A percentile compares a stretch with the other conserved stretches of the same genome.
Evolutionary conservation across 2,329 filamentous ascomycete species (phyloP).

Genomic region (Alternaria atra): DNA sequence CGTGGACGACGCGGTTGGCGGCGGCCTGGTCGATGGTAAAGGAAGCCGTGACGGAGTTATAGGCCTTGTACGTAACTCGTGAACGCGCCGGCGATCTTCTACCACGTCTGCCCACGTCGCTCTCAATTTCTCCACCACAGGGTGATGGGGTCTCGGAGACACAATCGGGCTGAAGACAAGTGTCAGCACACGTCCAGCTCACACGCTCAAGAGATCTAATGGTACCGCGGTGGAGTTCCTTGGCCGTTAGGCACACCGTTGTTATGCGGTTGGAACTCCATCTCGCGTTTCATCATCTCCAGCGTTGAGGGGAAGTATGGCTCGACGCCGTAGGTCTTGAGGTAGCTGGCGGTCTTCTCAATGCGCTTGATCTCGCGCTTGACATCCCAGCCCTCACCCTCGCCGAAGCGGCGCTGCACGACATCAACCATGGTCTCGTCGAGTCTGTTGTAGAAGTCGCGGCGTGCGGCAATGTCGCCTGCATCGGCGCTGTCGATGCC

Average conservation of each 20-base stretch:
- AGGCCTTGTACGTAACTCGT: not conserved
- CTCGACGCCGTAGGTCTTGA: constrained; percentile 62
- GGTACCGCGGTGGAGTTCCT: constrained; percentile 48
- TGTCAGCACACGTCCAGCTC: constrained; percentile 25
- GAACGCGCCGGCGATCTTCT: not conserved
- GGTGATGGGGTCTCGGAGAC: not conserved
- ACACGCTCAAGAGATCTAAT: constrained; percentile 32
- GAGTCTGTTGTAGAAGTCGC: constrained; percentile 60
- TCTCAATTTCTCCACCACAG: not conserved
- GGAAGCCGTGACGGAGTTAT: not conserved
- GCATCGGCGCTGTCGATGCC: constrained; percentile 60
- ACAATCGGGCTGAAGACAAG: not conserved
- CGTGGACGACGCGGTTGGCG: not conserved
- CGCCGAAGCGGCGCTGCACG: constrained; percentile 60
- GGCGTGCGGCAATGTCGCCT: constrained; percentile 58
- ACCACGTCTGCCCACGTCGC: not conserved
- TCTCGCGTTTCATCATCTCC: constrained; percentile 58
- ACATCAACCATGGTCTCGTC: constrained; percentile 63
- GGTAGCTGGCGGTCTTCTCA: constrained; percentile 63
- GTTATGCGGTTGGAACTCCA: constrained; percentile 43
- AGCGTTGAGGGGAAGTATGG: constrained; percentile 63
- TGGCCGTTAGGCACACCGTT: constrained; percentile 40
- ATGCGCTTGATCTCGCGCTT: constrained; percentile 63
- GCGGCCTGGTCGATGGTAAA: not conserved
- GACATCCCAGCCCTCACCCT: constrained; percentile 62